Conservation (phyloP, 2,329 filamentous ascomycete species). For the Blastomyces parvus region DNA sequence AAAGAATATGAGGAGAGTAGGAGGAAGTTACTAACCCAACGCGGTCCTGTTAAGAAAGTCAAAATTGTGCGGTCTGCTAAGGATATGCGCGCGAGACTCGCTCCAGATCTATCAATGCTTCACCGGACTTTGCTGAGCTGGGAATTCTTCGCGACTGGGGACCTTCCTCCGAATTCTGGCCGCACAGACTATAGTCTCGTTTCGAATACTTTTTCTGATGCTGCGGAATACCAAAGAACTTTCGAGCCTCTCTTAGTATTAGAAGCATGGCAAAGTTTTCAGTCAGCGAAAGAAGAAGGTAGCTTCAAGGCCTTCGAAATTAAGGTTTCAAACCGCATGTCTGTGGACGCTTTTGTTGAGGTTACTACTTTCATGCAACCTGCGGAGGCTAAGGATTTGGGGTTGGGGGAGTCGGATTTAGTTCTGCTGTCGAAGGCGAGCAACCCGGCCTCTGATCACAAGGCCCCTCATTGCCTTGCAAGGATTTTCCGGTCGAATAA, state of each 20-base stretch:
- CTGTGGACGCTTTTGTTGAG: conserved; percentile 87
- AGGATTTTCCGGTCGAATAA: conserved; percentile 69
- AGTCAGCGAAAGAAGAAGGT: conserved; percentile 79
- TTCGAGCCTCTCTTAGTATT: conserved; percentile 85
- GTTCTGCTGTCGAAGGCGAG: conserved; percentile 69
- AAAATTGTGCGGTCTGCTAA: conserved; percentile 73
- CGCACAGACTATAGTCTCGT: conserved; percentile 66
- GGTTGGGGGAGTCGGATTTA: conserved; percentile 75
- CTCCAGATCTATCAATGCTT: conserved; percentile 75
- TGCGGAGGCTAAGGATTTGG: conserved; percentile 59
- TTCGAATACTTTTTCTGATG: conserved; percentile 65
- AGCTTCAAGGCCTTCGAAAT: conserved; percentile 73
- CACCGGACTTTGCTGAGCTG: conserved; percentile 82
- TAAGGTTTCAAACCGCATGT: conserved; percentile 77
- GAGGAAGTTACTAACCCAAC: conserved; percentile 45
- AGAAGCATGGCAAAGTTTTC: conserved; percentile 92
- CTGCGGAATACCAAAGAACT: conserved; percentile 71
- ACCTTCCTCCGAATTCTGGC: conserved; percentile 66
- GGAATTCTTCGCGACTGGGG: conserved; percentile 87
- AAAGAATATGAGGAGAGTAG: conserved; percentile 41
- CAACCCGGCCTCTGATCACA: conserved; percentile 56
- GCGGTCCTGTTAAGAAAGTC: conserved; percentile 72
- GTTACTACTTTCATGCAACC: conserved; percentile 74
- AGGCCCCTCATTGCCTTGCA: conserved; percentile 72
- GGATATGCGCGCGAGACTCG: conserved; percentile 86